These are phyloP conservation scores for Hypoxylon crocopeplum DNA, from an alignment of 495 filamentous ascomycete species.

Conservation along the genomic window DNA sequence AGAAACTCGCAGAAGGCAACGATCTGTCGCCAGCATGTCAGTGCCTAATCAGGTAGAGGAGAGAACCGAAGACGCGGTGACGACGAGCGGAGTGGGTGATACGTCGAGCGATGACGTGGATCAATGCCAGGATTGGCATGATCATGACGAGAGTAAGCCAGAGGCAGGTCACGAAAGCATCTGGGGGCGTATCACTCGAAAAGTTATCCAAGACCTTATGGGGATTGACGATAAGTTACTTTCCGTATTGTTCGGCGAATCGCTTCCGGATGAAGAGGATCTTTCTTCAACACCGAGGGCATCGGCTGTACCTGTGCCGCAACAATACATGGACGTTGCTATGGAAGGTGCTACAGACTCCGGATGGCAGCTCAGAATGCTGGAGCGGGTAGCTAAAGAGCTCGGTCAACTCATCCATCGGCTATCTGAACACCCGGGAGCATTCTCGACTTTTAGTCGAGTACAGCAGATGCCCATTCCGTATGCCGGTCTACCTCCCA, in stretches of 20 bases:
- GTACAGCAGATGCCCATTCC: constrained; percentile 59
- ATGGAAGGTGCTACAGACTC: constrained; percentile 51
- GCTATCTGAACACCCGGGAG: constrained; percentile 77
- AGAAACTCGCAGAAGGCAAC: constrained; percentile 72
- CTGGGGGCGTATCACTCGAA: constrained; percentile 82
- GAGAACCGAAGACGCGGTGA: constrained; percentile 28
- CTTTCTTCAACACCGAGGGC: constrained; percentile 51
- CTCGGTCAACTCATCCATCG: constrained; percentile 83
- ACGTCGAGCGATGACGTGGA: constrained; percentile 44
- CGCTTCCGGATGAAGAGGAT: constrained; percentile 66
- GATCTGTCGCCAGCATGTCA: constrained; percentile 42
- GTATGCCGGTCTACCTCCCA: constrained; percentile 62
- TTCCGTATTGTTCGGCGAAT: constrained; percentile 86
- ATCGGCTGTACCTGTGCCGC: constrained; percentile 30
- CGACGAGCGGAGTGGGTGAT: constrained; percentile 37
- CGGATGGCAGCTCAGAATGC: constrained; percentile 76
- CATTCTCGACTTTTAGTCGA: constrained; percentile 77
- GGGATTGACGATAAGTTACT: constrained; percentile 88
- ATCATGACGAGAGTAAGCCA: constrained; percentile 44
- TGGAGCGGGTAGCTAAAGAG: constrained; percentile 85
- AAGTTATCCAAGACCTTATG: constrained; percentile 86
- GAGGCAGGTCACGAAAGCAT: constrained; percentile 64
- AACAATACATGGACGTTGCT: constrained; percentile 6
- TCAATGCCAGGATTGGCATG: constrained; percentile 47
- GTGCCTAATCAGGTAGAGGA: constrained; percentile 18